phyloP scores from a whole-genome alignment of 495 filamentous ascomycete genomes.

The Trichoderma reesei region DNA sequence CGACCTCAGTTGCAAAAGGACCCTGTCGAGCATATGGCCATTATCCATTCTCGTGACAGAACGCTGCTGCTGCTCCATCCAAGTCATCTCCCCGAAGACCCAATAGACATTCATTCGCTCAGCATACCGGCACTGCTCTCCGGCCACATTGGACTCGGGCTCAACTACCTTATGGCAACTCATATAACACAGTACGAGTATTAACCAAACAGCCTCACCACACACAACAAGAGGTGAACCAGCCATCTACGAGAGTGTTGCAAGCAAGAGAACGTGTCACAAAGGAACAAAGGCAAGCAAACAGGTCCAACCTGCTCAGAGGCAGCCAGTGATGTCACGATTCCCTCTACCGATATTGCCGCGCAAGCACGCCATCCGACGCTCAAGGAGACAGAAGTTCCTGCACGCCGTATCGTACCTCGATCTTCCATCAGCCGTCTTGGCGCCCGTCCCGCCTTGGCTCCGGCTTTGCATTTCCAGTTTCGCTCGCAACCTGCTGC shows the following conservation, averaged over 20 bases:
- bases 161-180: no score
- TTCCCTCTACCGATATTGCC: background rate
- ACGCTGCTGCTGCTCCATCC: background rate
- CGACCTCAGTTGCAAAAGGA: background rate
- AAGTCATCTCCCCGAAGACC: background rate
- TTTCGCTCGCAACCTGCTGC: background rate
- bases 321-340: slow-evolving; percentile 2
- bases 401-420: background rate
- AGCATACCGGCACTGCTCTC: no score
- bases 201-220: no score
- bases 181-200: no score
- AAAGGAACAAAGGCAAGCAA: background rate
- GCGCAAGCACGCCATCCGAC: background rate
- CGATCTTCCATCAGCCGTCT: background rate
- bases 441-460: slow-evolving; percentile 6
- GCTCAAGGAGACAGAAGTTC: slow-evolving; percentile 1
- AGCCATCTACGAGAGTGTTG: background rate
- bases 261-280: background rate
- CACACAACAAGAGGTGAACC: no score
- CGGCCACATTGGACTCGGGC: no score
- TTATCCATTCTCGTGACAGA: slow-evolving; percentile 3
- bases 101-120: no score
- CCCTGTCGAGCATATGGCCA: background rate
- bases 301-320: background rate
- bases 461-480: background rate